These are phyloP conservation scores for Massariosphaeria phaeospora DNA, from an alignment of 495 filamentous ascomycete species.

Conservation along the genomic window DNA sequence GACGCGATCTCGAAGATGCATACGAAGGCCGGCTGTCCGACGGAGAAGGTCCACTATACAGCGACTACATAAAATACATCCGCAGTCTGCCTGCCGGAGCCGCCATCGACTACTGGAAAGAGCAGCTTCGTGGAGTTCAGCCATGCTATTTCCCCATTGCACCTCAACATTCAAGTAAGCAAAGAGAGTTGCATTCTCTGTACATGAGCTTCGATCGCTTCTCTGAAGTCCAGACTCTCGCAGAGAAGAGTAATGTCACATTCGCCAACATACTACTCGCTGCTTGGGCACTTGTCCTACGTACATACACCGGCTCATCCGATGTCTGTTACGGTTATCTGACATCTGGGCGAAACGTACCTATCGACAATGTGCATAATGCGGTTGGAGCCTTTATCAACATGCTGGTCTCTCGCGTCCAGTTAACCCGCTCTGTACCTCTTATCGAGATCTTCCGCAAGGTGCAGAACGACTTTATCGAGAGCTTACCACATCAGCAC, in stretches of 20 bases:
- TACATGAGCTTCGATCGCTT: slow-evolving; percentile 22
- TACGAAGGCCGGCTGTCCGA: slow-evolving; percentile 44
- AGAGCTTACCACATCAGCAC: slow-evolving; percentile 32
- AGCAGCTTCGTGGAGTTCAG: slow-evolving; percentile 46
- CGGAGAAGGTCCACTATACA: slow-evolving; percentile 48
- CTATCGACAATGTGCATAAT: slow-evolving; percentile 46
- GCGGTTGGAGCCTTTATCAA: slow-evolving; percentile 49
- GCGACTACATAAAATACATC: slow-evolving; percentile 51
- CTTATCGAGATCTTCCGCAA: slow-evolving; percentile 23
- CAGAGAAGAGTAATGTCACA: slow-evolving; percentile 20
- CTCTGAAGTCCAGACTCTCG: slow-evolving; percentile 20
- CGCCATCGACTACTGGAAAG: slow-evolving; percentile 52
- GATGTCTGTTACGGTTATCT: slow-evolving; percentile 33
- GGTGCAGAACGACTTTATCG: slow-evolving; percentile 30
- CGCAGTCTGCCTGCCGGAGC: slow-evolving; percentile 38
- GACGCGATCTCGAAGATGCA: slow-evolving; percentile 46
- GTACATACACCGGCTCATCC: slow-evolving; percentile 21
- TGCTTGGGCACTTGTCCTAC: slow-evolving; percentile 29
- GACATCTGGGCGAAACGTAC: slow-evolving; percentile 45
- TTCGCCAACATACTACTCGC: slow-evolving; percentile 23
- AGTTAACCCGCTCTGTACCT: not conserved
- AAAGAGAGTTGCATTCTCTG: slow-evolving; percentile 18
- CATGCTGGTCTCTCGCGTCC: slow-evolving; percentile 36
- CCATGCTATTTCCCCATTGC: slow-evolving; percentile 50
- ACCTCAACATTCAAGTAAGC: slow-evolving; percentile 21